These are phyloP conservation scores for Carpinus viminea DNA, from an alignment of 306 rosid species.

Conservation along the genomic window DNA sequence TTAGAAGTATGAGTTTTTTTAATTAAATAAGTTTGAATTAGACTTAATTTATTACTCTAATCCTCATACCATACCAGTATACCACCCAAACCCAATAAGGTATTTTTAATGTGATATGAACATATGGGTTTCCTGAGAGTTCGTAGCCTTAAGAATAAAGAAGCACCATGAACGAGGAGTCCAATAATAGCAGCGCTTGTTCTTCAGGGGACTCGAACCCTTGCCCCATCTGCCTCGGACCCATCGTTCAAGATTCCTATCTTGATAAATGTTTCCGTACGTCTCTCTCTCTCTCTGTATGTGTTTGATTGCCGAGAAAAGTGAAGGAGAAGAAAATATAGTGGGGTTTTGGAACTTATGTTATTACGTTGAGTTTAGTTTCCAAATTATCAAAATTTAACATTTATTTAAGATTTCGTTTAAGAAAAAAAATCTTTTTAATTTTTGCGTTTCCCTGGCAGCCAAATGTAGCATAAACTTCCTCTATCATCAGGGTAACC, in stretches of 20 bases:
- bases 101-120: too few species aligned
- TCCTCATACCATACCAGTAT: too few species aligned
- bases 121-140: background rate
- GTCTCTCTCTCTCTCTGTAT: conserved; percentile 14
- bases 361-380: background rate
- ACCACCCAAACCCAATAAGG: too few species aligned
- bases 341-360: background rate
- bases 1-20: too few species aligned
- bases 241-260: conserved; percentile 57
- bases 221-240: conserved; percentile 82
- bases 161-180: conserved; percentile 17
- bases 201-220: conserved; percentile 33
- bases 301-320: conserved; percentile 4
- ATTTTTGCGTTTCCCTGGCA: background rate
- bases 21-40: too few species aligned
- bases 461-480: background rate
- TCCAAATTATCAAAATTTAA: background rate
- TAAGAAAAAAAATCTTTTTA: background rate
- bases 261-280: conserved; percentile 78
- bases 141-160: background rate
- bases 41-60: too few species aligned
- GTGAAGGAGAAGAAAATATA: background rate
- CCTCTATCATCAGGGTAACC: background rate
- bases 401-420: background rate
- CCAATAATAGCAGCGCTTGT: conserved; percentile 10